Percentiles rank a stretch among this genome's conserved stretches.
Evolutionary conservation across 2,329 filamentous ascomycete species (phyloP).

Genomic region (Sphaerulina populicola): DNA sequence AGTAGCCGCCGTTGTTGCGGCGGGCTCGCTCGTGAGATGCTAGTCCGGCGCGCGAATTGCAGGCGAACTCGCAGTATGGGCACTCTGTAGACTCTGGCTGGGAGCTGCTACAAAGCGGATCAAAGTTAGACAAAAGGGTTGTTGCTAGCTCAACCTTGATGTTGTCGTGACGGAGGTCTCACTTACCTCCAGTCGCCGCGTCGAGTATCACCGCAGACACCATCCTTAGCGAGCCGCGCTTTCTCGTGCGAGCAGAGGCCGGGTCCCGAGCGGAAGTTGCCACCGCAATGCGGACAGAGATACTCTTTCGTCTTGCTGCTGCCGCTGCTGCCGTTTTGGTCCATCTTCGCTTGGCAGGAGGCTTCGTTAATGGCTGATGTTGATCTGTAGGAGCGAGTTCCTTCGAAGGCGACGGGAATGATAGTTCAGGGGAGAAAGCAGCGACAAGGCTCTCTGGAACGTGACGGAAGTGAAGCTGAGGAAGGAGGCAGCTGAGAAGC

Average conservation of each 20-base stretch:
- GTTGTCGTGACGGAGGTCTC: not conserved
- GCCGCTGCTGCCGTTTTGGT: too few relatives aligned
- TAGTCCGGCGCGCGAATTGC: not conserved
- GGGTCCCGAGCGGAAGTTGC: not conserved
- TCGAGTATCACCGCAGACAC: not conserved
- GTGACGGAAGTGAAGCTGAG: too few relatives aligned
- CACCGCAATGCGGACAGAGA: not conserved
- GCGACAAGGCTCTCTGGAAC: too few relatives aligned
- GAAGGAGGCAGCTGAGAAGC: too few relatives aligned
- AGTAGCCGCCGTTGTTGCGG: not conserved
- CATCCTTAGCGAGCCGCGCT: not conserved
- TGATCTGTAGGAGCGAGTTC: not conserved
- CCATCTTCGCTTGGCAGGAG: not conserved
- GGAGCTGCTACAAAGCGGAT: not conserved
- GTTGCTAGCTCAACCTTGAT: not conserved
- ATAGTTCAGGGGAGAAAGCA: too few relatives aligned
- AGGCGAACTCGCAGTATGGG: not conserved
- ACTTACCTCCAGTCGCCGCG: not conserved
- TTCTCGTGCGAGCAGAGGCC: not conserved
- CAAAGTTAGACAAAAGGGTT: not conserved
- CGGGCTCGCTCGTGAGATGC: constrained; percentile 5
- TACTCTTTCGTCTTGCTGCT: not conserved
- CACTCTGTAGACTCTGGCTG: not conserved
- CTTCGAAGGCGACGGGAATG: too few relatives aligned
- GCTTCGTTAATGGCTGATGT: not conserved